Base-by-base conservation (phyloP, 2,329 filamentous ascomycete species). In the Cladosporium sp. region DNA sequence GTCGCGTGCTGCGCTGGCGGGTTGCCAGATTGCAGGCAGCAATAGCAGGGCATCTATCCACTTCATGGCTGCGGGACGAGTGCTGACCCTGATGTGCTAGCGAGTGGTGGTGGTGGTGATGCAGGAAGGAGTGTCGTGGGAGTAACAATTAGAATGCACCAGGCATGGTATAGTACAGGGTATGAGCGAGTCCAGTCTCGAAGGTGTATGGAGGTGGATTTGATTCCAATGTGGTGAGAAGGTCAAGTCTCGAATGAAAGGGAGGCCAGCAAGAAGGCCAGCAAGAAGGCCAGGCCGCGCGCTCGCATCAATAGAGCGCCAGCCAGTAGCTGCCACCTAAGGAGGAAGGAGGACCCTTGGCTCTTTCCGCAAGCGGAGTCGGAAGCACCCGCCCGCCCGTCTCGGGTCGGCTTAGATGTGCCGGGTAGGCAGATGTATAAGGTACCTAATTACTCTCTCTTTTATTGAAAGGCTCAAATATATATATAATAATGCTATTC, bases 1-100 rank as follows among this genome's bases (percentile, higher is more conserved):
- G 65, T 77, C 71, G 50, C 74, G 70, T 62, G 55, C 55, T 52
- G 56, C 63, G 11, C 16, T 33, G 16, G 50, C 49, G 18, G 35
- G 11, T 23, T 46, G 61, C 35, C 56, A 63, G 28, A 63, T n/a
- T n/a, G 58, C 49, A 37, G 59, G 52, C 37, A 66, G 49, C 35
- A 60, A 44, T n/a, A 56, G 10, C 10, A 66, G 21, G 12, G 64
- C 64, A 35, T 44, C 40, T 46, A 49, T 62, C 64, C 52, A 61
- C 64, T 66, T 66, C 64, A 66, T 66, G 53, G 21, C 31, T n/a
- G 46, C 3, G 62, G 18, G 23, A 26, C 14, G 35, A n/a, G 28
- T 26, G 56, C 12, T 59, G 35, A 26, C 56, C 56, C 16, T 26
- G 33, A 57, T 12, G n/a, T n/a, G 53, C n/a, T 18, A n/a, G 18